These are phyloP conservation scores for Pseudoturritis turrita DNA, from an alignment of 345 rosid species.

Conservation along the genomic window DNA sequence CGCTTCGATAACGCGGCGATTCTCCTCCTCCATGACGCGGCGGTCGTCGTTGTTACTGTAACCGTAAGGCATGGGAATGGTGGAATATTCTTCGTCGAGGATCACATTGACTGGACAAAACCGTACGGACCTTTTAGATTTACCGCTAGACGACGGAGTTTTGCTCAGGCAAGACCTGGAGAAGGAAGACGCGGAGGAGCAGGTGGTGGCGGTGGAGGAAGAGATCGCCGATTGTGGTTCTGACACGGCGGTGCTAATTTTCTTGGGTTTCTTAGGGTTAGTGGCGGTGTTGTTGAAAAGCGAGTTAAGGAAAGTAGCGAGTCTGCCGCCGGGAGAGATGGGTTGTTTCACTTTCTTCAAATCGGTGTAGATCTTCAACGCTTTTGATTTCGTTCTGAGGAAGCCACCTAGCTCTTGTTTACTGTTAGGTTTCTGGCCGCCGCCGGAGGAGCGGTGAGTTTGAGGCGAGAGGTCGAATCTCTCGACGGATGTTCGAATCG, in stretches of 20 bases:
- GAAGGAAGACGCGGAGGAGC: constrained; percentile 81
- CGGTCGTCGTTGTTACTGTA: constrained; percentile 15
- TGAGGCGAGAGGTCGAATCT: no score
- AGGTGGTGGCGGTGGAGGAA: constrained; percentile 33
- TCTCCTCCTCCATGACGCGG: constrained; percentile 44
- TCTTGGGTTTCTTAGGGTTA: constrained; percentile 47
- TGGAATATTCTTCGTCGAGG: constrained; percentile 59
- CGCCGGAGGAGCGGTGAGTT: neutral
- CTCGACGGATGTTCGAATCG: constrained; percentile 46
- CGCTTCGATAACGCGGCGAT: constrained; percentile 57
- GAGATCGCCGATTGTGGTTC: constrained; percentile 31
- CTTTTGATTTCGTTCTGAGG: constrained; percentile 68
- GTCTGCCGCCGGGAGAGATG: constrained; percentile 75
- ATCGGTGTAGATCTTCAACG: constrained; percentile 75
- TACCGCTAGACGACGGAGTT: constrained; percentile 40
- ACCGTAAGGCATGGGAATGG: constrained; percentile 39
- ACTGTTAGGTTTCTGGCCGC: constrained; percentile 31
- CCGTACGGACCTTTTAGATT: constrained; percentile 61
- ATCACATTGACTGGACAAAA: constrained; percentile 75
- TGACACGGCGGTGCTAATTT: neutral
- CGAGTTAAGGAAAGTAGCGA: constrained; percentile 76
- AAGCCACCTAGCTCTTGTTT: constrained; percentile 42
- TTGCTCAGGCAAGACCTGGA: constrained; percentile 86
- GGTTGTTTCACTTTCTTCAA: constrained; percentile 87
- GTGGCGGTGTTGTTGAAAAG: constrained; percentile 47